Evolutionary conservation across 2,329 filamentous ascomycete species (phyloP), one percentile per base, ranked within the genome.

Genomic region (Aspergillus amoenus): DNA sequence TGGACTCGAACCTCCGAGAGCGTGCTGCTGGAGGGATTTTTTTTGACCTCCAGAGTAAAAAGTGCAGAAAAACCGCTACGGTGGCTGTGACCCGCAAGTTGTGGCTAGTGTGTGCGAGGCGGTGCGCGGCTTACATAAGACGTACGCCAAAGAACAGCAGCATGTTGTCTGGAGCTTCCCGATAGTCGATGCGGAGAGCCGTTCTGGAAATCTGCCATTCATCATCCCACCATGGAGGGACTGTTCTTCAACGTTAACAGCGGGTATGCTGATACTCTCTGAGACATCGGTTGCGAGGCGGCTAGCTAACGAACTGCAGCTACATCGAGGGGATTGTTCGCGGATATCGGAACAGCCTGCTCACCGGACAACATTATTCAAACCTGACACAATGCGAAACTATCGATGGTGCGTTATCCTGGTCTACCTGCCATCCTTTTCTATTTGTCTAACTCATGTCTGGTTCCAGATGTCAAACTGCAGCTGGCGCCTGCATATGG

Each of bases 341-440:
- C 70, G 94, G 94, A 63, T 99, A 97, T 79, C 89, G 93, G 73
- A 99, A 97, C 78, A 85, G 88, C 70, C 88, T 99, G 63, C 85
- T 99, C 72, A 97, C 90, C 55, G 81, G 88, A 76, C 83, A 91
- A 73, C 95, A 93, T 81, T 99, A 99, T 81, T 88, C 84, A 80
- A 99, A 97, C 81, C 79, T 97, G 78, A 95, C 90, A 62, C 93
- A 97, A 84, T 97, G 93, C 85, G 93, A 97, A 80, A 96, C 87
- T 49, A 93, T 97, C 69, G 93, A 97, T 79, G 93, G 93, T 94
- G 78, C 67, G 82, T 66, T 57, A 9, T 32, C 12, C 13, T 9
- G 6, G 37, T 53, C 58, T 64, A 52, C 50, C 32, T 45, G 13
- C 50, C 15, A 21, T 24, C 12, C 12, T 4, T 17, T 21, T 13